Conservation (phyloP, 306 rosid genomes). For the Vigna reflexopilosa region DNA sequence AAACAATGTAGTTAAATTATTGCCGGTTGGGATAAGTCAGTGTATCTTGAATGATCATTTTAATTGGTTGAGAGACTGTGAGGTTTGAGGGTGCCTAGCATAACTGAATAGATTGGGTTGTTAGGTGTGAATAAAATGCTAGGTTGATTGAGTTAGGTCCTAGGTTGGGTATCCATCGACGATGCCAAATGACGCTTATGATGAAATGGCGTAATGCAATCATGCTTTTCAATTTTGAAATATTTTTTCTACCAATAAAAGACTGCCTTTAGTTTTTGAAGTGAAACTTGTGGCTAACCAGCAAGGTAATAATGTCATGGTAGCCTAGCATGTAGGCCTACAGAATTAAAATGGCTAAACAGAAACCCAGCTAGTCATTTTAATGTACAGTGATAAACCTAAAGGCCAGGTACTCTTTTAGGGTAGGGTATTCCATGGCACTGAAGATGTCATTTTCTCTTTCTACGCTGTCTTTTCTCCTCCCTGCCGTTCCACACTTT, state of each 20-base stretch:
- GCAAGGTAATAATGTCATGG: not conserved
- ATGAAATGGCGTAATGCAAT: not conserved
- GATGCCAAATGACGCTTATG: not conserved
- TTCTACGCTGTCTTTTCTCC: no score
- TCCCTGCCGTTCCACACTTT: no score
- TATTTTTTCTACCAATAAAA: not conserved
- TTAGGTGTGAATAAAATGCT: not conserved
- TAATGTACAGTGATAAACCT: not conserved
- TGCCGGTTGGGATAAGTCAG: not conserved
- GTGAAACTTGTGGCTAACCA: constrained; percentile 4
- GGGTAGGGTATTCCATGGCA: not conserved
- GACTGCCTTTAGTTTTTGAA: not conserved
- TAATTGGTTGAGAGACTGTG: not conserved
- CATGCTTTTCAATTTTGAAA: not conserved
- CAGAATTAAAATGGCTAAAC: not conserved
- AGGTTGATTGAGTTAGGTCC: not conserved
- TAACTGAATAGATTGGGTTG: not conserved
- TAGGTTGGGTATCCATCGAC: not conserved
- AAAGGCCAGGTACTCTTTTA: not conserved
- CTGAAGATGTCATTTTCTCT: no score
- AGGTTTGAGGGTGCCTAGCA: not conserved
- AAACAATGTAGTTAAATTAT: not conserved
- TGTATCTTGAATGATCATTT: not conserved
- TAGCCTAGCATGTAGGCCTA: not conserved
- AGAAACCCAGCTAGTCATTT: not conserved